Evolutionary conservation across 805 yeast species (phyloP).

Genomic region (Naumovozyma dairenensis): DNA sequence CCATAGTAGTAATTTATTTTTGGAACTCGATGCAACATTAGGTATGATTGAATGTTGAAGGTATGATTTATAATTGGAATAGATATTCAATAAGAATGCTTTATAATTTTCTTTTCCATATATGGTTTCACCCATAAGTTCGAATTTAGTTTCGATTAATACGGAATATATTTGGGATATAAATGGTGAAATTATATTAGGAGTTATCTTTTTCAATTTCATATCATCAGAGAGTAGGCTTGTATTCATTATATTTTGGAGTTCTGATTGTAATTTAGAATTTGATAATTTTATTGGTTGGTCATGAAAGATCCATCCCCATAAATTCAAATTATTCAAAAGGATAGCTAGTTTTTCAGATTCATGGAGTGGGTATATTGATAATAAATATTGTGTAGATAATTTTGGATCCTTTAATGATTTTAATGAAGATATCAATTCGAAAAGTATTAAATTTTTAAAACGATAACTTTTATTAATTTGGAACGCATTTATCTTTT

Average conservation of each 20-base stretch:
- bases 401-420: slow-evolving; percentile 25
- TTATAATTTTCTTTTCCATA: slow-evolving; percentile 12
- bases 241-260: too few species aligned
- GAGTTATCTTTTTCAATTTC: too few species aligned
- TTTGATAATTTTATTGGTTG: slow-evolving; percentile 6
- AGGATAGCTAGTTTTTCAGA: slow-evolving; percentile 7
- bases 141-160: slow-evolving; percentile 10
- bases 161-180: slow-evolving; percentile 22
- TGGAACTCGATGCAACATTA: too few species aligned
- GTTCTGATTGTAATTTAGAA: too few species aligned
- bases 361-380: slow-evolving; percentile 13
- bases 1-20: slow-evolving; percentile 2
- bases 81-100: slow-evolving; percentile 12
- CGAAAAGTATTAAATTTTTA: slow-evolving; percentile 14
- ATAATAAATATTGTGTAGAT: slow-evolving; percentile 14
- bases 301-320: slow-evolving; percentile 19
- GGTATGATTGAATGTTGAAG: too few species aligned
- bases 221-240: too few species aligned
- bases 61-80: slow-evolving; percentile 4
- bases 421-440: slow-evolving; percentile 15
- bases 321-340: slow-evolving; percentile 22
- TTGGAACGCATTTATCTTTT: slow-evolving; percentile 9
- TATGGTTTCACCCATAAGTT: too few species aligned
- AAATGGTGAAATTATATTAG: slow-evolving; percentile 9
- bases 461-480: slow-evolving; percentile 9